These are phyloP conservation scores for Setaria italica DNA, from an alignment of 202 grass and related monocot genomes.

Conservation along the genomic window DNA sequence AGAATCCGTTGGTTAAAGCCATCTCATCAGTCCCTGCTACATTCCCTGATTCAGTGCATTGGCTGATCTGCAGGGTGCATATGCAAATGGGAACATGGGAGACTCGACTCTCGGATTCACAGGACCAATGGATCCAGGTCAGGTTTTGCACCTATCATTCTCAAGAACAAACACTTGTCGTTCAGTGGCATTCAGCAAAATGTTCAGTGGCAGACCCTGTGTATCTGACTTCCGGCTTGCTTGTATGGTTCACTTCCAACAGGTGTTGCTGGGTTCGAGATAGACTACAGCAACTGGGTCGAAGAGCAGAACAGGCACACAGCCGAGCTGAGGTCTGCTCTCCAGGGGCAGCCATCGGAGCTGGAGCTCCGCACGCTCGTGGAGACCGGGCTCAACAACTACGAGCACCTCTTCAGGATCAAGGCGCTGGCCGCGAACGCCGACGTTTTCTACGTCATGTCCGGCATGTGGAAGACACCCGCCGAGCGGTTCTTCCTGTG, in stretches of 20 bases:
- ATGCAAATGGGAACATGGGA: constrained; percentile 55
- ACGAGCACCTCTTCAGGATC: constrained; percentile 77
- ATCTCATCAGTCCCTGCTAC: neutral
- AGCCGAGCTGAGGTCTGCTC: constrained; percentile 57
- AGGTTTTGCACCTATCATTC: constrained; percentile 6
- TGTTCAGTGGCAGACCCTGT: neutral
- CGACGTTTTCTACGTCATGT: constrained; percentile 89
- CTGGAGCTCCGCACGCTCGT: constrained; percentile 77
- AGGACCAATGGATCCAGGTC: constrained; percentile 69
- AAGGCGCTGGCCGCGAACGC: constrained; percentile 68
- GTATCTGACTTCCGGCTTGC: constrained; percentile 2
- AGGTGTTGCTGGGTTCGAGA: constrained; percentile 77
- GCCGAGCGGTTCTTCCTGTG: constrained; percentile 95
- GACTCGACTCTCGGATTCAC: constrained; percentile 56
- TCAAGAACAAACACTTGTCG: neutral
- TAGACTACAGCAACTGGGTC: constrained; percentile 86
- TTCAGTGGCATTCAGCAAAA: neutral
- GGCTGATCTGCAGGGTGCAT: constrained; percentile 48
- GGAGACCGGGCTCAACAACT: constrained; percentile 67
- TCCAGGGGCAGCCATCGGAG: constrained; percentile 72
- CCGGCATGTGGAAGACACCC: constrained; percentile 84
- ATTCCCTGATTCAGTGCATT: constrained; percentile 22
- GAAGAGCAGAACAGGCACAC: constrained; percentile 78
- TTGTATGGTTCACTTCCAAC: neutral
- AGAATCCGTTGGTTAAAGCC: neutral